These are phyloP conservation scores for Podospora pseudocomata DNA, from an alignment of 495 filamentous ascomycete species.

Conservation along the genomic window DNA sequence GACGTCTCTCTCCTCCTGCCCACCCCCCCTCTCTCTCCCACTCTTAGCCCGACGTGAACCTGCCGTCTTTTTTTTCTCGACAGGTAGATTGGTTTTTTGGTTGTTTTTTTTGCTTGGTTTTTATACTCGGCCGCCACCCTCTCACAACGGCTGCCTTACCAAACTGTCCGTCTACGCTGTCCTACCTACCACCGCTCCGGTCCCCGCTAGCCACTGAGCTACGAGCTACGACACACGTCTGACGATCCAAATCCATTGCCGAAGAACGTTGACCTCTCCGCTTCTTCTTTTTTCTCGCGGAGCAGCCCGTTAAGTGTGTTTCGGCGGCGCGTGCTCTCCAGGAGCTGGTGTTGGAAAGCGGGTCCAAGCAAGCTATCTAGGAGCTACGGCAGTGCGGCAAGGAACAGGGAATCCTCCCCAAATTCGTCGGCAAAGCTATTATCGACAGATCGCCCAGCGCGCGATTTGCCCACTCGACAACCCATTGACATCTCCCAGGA, in stretches of 20 bases:
- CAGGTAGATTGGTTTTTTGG: background rate
- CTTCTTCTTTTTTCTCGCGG: background rate
- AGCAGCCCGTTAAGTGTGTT: background rate
- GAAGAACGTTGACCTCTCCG: background rate
- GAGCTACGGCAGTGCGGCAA: constrained; percentile 20
- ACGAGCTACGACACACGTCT: background rate
- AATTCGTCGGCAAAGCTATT: background rate
- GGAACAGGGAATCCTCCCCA: constrained; percentile 21
- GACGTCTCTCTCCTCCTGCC: constrained; percentile 4
- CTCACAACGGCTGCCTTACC: background rate
- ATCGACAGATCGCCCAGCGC: constrained; percentile 6
- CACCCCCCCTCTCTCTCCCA: background rate
- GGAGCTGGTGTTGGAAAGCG: constrained; percentile 12
- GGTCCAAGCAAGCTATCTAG: constrained; percentile 21
- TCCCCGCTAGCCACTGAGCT: background rate
- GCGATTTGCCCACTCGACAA: constrained; percentile 15
- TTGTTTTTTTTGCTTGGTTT: background rate
- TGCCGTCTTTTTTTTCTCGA: background rate
- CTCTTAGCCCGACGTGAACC: background rate
- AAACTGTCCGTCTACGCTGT: background rate
- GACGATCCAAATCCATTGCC: constrained; percentile 1
- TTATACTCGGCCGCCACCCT: background rate
- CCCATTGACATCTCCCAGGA: constrained; percentile 9
- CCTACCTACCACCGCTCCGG: background rate
- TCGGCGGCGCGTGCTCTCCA: background rate